Evolutionary conservation across 768 basidiomycete species (phyloP).

Genomic region (Rhodotorula paludigena): DNA sequence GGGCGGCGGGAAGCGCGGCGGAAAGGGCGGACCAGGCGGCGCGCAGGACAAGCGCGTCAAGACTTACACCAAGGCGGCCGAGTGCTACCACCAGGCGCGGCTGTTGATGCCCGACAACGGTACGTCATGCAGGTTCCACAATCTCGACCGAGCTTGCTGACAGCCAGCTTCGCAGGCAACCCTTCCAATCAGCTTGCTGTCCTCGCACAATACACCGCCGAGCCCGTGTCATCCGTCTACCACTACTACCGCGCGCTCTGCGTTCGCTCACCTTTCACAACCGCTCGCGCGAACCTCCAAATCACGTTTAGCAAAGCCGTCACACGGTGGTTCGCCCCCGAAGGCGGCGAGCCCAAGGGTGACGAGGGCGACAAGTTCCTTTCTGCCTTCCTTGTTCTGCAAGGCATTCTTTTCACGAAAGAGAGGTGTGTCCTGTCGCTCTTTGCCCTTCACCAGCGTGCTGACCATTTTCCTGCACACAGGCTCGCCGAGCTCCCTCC

Average conservation of each 20-base stretch:
- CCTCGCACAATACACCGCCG: conserved; percentile 73
- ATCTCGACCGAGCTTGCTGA: no score
- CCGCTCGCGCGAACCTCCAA: conserved; percentile 77
- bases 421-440: conserved; percentile 39
- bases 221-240: conserved; percentile 71
- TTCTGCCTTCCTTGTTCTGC: conserved; percentile 67
- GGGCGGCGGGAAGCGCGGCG: background rate
- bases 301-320: conserved; percentile 64
- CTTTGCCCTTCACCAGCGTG: background rate
- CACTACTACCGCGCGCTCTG: conserved; percentile 91
- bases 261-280: conserved; percentile 76
- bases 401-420: conserved; percentile 62
- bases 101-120: conserved; percentile 79
- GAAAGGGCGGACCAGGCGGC: conserved; percentile 43
- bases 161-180: conserved; percentile 53
- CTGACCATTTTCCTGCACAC: background rate
- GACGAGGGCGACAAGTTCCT: conserved; percentile 59
- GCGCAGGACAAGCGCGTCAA: conserved; percentile 52
- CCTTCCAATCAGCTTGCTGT: conserved; percentile 95
- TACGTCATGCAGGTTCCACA: conserved; percentile 33
- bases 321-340: conserved; percentile 53
- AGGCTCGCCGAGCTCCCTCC: conserved; percentile 41
- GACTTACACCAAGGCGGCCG: conserved; percentile 68
- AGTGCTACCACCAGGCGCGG: conserved; percentile 80
- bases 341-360: conserved; percentile 39